Base-by-base conservation (phyloP, 2,329 filamentous ascomycete species). In the Dactylellina drechsleri region DNA sequence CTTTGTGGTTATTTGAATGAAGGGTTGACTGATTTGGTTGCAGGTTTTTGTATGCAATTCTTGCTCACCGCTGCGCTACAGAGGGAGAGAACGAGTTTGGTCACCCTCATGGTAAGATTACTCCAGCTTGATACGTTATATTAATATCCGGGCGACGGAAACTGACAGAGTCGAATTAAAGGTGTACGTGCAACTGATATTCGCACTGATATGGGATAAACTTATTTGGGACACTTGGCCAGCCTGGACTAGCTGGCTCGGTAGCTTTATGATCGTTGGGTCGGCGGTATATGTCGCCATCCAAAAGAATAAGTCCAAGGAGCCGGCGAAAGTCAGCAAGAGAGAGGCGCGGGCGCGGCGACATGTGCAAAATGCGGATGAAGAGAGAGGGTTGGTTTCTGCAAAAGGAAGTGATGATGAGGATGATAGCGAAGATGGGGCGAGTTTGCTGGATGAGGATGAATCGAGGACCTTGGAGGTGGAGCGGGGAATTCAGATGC, bases 1-100 rank as follows among this genome's bases (percentile, higher is more conserved):
- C 43, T 66, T 8, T 53, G 0, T 87, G 78, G 81, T 80, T 20
- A 84, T 86, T 77, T 82, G 81, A 1, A 0, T 23, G 23, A 18
- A 26, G 6, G 18, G 23, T 36, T 8, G 6, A n/a, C 31, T 58
- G 54, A 41, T 18, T 83, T 2, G 43, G 1, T 96, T 36, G 80
- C 88, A 77, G 93, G 93, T 0, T 94, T 97, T 80, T 81, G 90
- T 20, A 91, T 94, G 87, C 93, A 97, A 85, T 92, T 92, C 78
- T 85, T 96, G n/a, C 83, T 96, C 16, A 95, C 93, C 0, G 86
- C 88, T 0, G 92, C 92, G 0, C 83, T 97, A 56, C 85, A 90
- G 23, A 88, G 90, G 75, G 91, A 93, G 79, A 90, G 90, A 76
- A 85, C 85, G 18, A 87, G 87, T 77, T 82, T 85, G 50, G 86